Evolutionary conservation across 129 eudicot species (phyloP).

Genomic region (Chrysanthemum makinoi): DNA sequence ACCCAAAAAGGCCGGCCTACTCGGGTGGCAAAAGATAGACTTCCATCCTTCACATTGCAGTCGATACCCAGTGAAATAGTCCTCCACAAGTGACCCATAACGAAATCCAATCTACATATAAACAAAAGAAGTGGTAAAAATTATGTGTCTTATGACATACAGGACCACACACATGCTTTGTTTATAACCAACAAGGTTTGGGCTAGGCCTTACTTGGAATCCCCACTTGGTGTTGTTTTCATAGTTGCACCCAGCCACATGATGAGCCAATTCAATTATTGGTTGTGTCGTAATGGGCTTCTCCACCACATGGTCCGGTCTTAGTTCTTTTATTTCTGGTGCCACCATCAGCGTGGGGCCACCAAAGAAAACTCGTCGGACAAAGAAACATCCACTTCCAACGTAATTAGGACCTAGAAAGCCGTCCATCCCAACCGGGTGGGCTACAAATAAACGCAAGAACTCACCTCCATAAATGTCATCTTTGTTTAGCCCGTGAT

Average conservation of each 20-base stretch:
- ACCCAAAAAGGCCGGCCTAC: slow-evolving; percentile 71
- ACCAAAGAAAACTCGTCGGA: slow-evolving; percentile 68
- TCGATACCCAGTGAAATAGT: slow-evolving; percentile 64
- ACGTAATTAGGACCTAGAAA: slow-evolving; percentile 67
- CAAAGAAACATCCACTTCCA: slow-evolving; percentile 76
- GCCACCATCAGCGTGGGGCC: slow-evolving; percentile 41
- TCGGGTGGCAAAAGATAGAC: slow-evolving; percentile 63
- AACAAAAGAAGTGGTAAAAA: slow-evolving; percentile 1
- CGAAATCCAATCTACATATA: slow-evolving; percentile 61
- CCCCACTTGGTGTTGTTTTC: slow-evolving; percentile 73
- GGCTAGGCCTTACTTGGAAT: slow-evolving; percentile 38
- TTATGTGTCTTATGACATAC: background rate
- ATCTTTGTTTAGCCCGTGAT: slow-evolving; percentile 58
- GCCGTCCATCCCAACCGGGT: slow-evolving; percentile 76
- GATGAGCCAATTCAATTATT: slow-evolving; percentile 43
- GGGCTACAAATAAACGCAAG: slow-evolving; percentile 40
- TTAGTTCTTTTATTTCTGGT: slow-evolving; percentile 44
- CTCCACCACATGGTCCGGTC: slow-evolving; percentile 40
- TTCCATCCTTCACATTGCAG: slow-evolving; percentile 84
- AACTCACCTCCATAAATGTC: slow-evolving; percentile 73
- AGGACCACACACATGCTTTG: background rate
- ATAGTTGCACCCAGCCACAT: slow-evolving; percentile 53
- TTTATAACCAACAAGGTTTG: background rate
- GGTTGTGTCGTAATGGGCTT: slow-evolving; percentile 35
- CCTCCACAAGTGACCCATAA: slow-evolving; percentile 85